Conservation (phyloP, 441 rosid species). For the Populus trichocarpa region DNA sequence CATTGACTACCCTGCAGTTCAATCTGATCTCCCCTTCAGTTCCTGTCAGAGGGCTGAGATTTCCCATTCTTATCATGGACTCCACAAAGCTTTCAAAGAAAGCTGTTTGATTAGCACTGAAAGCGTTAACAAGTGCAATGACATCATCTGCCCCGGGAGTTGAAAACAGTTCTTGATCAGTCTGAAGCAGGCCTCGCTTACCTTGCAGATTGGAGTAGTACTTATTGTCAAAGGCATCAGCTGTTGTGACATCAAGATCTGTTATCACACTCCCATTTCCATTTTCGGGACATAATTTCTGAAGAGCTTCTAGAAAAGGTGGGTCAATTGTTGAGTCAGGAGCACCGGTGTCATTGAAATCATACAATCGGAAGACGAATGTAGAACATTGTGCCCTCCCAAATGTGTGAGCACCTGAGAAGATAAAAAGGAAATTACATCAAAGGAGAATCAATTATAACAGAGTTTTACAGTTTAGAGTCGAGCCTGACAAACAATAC, state of each 20-base stretch:
- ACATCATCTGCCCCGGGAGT: conserved; percentile 34
- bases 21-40: conserved; percentile 46
- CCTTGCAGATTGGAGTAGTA: conserved; percentile 49
- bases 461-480: not conserved
- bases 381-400: conserved; percentile 49
- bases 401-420: conserved; percentile 60
- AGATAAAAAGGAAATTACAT: not conserved
- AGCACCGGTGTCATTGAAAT: conserved; percentile 34
- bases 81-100: conserved; percentile 45
- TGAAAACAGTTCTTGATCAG: conserved; percentile 43
- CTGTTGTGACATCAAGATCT: conserved; percentile 47
- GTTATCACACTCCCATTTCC: conserved; percentile 39
- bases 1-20: conserved; percentile 44
- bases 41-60: conserved; percentile 40
- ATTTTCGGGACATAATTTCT: conserved; percentile 36
- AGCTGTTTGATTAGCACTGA: conserved; percentile 20
- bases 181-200: conserved; percentile 41
- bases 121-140: conserved; percentile 34
- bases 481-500: not conserved
- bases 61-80: conserved; percentile 61
- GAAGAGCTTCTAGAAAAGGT: conserved; percentile 35
- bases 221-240: conserved; percentile 44
- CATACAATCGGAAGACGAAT: conserved; percentile 39
- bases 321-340: conserved; percentile 57
- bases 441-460: not conserved